These are phyloP conservation scores for Yamadazyma triangularis DNA, from an alignment of 1,139 yeast genomes.

Conservation along the genomic window DNA sequence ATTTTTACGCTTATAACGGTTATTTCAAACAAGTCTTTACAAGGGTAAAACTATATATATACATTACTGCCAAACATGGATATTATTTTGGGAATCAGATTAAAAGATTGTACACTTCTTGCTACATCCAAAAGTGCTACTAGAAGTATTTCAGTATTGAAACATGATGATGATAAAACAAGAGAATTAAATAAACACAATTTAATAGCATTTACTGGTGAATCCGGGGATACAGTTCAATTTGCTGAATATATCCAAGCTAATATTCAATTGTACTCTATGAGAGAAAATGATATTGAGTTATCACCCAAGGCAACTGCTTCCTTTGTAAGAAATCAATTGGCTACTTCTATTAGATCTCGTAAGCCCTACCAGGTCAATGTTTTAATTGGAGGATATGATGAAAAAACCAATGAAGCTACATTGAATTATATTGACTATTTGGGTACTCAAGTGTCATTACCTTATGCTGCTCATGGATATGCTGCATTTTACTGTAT, in stretches of 20 bases:
- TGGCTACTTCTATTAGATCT: constrained; percentile 84
- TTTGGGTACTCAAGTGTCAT: constrained; percentile 82
- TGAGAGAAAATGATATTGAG: constrained; percentile 77
- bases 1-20: too few relatives aligned
- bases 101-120: constrained; percentile 72
- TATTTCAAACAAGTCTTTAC: too few relatives aligned
- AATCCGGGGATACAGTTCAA: constrained; percentile 96
- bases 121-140: constrained; percentile 95
- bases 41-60: too few relatives aligned
- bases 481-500: constrained; percentile 93
- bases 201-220: constrained; percentile 89
- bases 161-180: constrained; percentile 86
- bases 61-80: too few relatives aligned
- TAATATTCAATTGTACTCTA: constrained; percentile 80
- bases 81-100: constrained; percentile 80
- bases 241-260: constrained; percentile 94
- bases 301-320: constrained; percentile 83
- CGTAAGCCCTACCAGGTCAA: constrained; percentile 93
- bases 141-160: constrained; percentile 87
- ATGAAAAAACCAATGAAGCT: constrained; percentile 58
- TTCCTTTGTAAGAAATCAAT: constrained; percentile 79
- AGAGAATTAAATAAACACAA: constrained; percentile 70
- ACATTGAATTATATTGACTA: constrained; percentile 88
- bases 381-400: constrained; percentile 82
- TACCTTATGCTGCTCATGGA: constrained; percentile 83